Conservation (phyloP, 2,329 filamentous ascomycete species). For the Bipolaris bicolor region DNA sequence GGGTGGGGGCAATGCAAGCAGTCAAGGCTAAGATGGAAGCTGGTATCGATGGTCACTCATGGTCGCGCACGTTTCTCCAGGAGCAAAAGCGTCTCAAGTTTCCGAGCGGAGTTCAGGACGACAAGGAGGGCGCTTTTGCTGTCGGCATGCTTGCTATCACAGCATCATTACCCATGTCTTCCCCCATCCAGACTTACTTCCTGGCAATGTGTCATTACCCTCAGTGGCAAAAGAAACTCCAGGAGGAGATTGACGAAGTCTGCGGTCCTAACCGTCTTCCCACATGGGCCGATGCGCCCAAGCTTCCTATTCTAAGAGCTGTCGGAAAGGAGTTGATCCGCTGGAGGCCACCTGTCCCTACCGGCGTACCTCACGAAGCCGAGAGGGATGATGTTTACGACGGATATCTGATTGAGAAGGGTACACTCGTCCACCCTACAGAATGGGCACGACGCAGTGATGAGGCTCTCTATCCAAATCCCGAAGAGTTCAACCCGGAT, state of each 20-base stretch:
- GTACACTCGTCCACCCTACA: constrained; percentile 24
- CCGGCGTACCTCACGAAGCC: constrained; percentile 20
- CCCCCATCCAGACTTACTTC: constrained; percentile 10
- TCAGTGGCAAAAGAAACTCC: constrained; percentile 59
- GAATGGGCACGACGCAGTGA: constrained; percentile 61
- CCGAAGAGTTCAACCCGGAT: constrained; percentile 63
- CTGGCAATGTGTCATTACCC: constrained; percentile 51
- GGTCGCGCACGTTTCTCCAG: constrained; percentile 6
- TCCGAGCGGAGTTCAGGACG: not conserved
- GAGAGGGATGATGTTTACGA: constrained; percentile 25
- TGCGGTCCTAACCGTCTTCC: constrained; percentile 49
- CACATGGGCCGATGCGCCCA: constrained; percentile 10
- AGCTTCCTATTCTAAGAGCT: constrained; percentile 16
- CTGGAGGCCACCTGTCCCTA: constrained; percentile 24
- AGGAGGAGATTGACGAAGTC: constrained; percentile 64
- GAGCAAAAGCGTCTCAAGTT: constrained; percentile 8
- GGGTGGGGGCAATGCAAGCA: constrained; percentile 6
- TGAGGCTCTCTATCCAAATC: constrained; percentile 62
- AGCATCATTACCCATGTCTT: constrained; percentile 8
- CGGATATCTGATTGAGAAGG: constrained; percentile 27
- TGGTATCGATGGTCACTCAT: constrained; percentile 1
- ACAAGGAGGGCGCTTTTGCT: constrained; percentile 7
- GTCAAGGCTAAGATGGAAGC: constrained; percentile 6
- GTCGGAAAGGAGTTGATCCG: constrained; percentile 26
- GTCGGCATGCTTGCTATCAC: constrained; percentile 9